These are phyloP conservation scores for Mycena galericulata DNA, from an alignment of 768 basidiomycete genomes.

Conservation along the genomic window DNA sequence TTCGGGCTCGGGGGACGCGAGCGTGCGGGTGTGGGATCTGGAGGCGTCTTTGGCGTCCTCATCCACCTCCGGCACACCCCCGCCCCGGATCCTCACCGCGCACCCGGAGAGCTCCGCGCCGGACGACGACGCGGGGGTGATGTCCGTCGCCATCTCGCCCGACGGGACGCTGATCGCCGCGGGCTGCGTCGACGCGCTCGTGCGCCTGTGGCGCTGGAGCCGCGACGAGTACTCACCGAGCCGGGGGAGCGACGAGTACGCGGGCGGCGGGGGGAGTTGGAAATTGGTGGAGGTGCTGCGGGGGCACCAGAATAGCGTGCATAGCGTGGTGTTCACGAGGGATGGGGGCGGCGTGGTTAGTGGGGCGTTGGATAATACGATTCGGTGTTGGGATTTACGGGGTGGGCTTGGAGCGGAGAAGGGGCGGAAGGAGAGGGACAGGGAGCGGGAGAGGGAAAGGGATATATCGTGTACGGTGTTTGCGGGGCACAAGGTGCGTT, in stretches of 20 bases:
- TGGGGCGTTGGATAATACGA: constrained; percentile 89
- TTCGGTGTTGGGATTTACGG: constrained; percentile 86
- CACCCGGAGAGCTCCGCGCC: constrained; percentile 16
- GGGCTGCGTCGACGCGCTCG: constrained; percentile 64
- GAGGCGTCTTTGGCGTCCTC: too few species aligned
- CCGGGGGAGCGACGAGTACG: too few species aligned
- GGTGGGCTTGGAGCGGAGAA: constrained; percentile 33
- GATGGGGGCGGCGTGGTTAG: constrained; percentile 94
- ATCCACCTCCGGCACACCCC: too few species aligned
- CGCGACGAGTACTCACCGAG: too few species aligned
- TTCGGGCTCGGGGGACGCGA: constrained; percentile 76
- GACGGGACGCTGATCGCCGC: constrained; percentile 66
- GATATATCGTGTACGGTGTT: constrained; percentile 69
- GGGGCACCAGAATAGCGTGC: constrained; percentile 88
- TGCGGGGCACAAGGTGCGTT: constrained; percentile 80
- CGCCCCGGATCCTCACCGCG: constrained; percentile 36
- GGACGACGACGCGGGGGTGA: constrained; percentile 63
- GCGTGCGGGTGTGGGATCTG: constrained; percentile 49
- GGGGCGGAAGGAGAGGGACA: constrained; percentile 63
- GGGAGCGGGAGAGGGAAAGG: constrained; percentile 43
- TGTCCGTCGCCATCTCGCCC: constrained; percentile 70
- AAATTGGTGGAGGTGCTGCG: constrained; percentile 79
- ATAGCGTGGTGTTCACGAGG: constrained; percentile 91
- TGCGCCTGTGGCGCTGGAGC: constrained; percentile 79
- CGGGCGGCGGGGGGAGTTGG: constrained; percentile 59